Evolutionary conservation across 495 filamentous ascomycete genomes (phyloP), one percentile per base, ranked within the genome.

Genomic region (Penicillium simplicissimum): DNA sequence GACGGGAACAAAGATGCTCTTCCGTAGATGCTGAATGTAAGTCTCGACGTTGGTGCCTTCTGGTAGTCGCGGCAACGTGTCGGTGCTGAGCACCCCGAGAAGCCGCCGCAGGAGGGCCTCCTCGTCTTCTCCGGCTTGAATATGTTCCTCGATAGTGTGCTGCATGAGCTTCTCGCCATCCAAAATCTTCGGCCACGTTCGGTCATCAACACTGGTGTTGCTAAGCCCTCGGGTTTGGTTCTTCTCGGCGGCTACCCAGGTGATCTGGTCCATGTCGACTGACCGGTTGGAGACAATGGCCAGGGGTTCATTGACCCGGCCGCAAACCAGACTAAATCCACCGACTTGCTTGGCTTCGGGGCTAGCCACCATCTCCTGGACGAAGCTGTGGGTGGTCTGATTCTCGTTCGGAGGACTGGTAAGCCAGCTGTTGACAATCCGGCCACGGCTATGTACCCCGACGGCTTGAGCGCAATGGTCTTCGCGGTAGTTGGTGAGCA

Each of bases 401-500:
- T 61, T 55, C 25, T 62, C 57, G 6, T 64, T 49, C 4, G 71
- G 62, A n/a, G 67, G 60, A 31, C 71, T 66, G 2, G 81, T 86
- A n/a, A 98, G 75, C 84, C 92, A 97, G n/a, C 85, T 87, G 52
- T 89, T 96, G 38, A 96, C 90, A 75, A 98, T 91, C 13, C 80
- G 85, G 19, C 95, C 95, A 34, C 95, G 85, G 69, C 90, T 93
- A 58, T 85, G 82, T 47, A 79, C 78, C 9, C 85, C 88, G 14
- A 77, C 72, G 48, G 84, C 85, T 53, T 86, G 82, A 57, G 62
- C 67, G 28, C 73, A 59, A 28, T 66, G 68, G 14, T 71, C 62
- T 78, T 98, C 95, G 55, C 91, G 89, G 70, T 92, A 97, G 79
- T 99, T 99, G 56, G 96, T 98, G 37, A 99, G 82, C 37, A 96